Base-by-base conservation (phyloP, 768 basidiomycete species). In the Floccularia luteovirens region DNA sequence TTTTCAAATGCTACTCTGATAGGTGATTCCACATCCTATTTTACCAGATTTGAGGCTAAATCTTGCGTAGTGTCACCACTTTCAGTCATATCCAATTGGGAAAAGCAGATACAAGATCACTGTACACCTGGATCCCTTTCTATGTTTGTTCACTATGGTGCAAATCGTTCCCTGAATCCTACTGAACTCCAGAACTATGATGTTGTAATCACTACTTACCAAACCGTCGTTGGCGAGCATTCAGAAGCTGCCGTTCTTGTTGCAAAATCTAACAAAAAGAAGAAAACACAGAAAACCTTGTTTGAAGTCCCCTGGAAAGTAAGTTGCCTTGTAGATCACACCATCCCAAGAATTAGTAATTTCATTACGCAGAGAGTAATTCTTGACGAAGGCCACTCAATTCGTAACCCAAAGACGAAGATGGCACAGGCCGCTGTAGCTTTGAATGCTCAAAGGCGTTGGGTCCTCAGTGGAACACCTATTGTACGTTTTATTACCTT, bases 21-120 rank as follows among this genome's bases (percentile, higher is more conserved):
- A 20, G 85, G 91, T 86, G 48, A 38, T 70, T 45, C 28, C 14
- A 39, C 32, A 7, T 35, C 19, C 10, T 39, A 16, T 41, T 20
- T 17, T 16, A 14, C 36, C 21, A 24, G 24, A 1, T n/a, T n/a
- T n/a, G n/a, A n/a, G n/a, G n/a, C n/a, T n/a, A n/a, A n/a, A n/a
- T n/a, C n/a, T 38, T 21, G 17, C 43, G 4, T 45, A 90, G 89
- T 92, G 35, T 77, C 73, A 5, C 90, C 90, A 3, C 74, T 92
- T 19, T 90, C 87, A 5, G 77, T 92, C 5, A 62, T 92, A 5
- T 88, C 85, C 4, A 93, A 91, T 49, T 90, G 88, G 88, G 83
- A 87, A 55, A 82, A 85, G 48, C 89, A 90, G 56, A 77, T 90
- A 5, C 55, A 69, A 23, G 88, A 90, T 25, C 89, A 90, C 45